A percentile compares a stretch with the other conserved stretches of the same genome.
Conservation (phyloP, 192 early-diverging fungal species). For the Lunasporangiospora selenospora region DNA sequence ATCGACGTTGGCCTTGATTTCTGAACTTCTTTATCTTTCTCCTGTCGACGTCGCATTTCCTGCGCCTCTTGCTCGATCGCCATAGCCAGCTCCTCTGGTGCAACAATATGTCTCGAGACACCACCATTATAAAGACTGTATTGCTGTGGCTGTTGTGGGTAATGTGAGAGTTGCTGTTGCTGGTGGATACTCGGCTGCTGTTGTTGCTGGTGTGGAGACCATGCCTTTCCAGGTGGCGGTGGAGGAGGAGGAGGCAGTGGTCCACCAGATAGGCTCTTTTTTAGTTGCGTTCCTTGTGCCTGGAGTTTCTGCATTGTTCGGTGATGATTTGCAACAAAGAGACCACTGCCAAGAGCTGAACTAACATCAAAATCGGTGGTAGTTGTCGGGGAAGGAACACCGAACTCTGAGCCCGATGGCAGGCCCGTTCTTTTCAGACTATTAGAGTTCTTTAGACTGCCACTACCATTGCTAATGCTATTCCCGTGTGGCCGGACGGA, state of each 20-base stretch:
- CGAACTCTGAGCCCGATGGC: conserved; percentile 18
- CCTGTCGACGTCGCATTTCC: conserved; percentile 20
- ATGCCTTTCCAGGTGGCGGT: conserved; percentile 5
- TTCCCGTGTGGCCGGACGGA: too few species aligned
- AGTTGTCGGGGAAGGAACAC: too few species aligned
- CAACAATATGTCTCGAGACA: conserved; percentile 36
- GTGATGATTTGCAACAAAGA: conserved; percentile 44
- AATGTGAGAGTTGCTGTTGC: conserved; percentile 1
- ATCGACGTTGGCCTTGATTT: conserved; percentile 36
- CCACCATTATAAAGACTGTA: conserved; percentile 5
- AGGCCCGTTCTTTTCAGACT: too few species aligned
- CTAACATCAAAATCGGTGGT: too few species aligned
- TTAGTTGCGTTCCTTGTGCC: conserved; percentile 2
- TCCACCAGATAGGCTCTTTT: conserved; percentile 12
- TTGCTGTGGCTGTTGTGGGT: background rate
- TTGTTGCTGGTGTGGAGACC: conserved; percentile 15
- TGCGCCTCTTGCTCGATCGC: conserved; percentile 37
- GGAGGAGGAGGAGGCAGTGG: conserved; percentile 18
- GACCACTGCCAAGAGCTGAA: conserved; percentile 21
- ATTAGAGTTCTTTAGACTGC: too few species aligned
- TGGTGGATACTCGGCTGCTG: conserved; percentile 2
- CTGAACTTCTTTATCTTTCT: conserved; percentile 1
- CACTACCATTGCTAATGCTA: too few species aligned
- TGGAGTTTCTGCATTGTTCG: conserved; percentile 40
- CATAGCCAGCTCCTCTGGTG: conserved; percentile 31